These are phyloP conservation scores for Papiliotrema flavescens DNA, from an alignment of 1,284 basidiomycete species.

Conservation along the genomic window DNA sequence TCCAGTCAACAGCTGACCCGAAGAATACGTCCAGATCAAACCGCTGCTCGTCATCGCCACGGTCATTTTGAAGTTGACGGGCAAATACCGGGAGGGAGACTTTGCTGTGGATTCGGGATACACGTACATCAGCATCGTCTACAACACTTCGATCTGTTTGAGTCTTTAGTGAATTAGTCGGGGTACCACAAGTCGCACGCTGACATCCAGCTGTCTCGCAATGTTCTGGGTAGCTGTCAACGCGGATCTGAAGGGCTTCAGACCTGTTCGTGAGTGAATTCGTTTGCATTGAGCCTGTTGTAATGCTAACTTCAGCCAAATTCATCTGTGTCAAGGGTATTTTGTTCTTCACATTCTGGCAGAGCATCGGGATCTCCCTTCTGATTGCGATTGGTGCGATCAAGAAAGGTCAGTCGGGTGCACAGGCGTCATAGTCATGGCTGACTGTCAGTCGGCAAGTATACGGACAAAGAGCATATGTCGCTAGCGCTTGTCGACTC, in stretches of 20 bases:
- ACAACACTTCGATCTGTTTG: conserved; percentile 55
- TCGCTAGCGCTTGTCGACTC: conserved; percentile 85
- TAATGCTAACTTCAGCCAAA: conserved; percentile 92
- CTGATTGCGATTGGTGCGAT: conserved; percentile 79
- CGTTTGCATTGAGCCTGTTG: conserved; percentile 52
- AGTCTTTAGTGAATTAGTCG: conserved; percentile 43
- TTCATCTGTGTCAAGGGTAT: conserved; percentile 98
- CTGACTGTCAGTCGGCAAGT: conserved; percentile 63
- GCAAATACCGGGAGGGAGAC: conserved; percentile 87
- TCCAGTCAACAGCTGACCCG: conserved; percentile 9
- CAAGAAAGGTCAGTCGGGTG: conserved; percentile 52
- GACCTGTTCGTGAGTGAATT: conserved; percentile 55
- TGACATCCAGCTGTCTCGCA: conserved; percentile 76
- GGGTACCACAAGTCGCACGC: conserved; percentile 34
- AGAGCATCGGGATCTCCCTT: conserved; percentile 79
- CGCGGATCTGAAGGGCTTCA: conserved; percentile 79
- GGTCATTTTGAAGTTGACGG: conserved; percentile 76
- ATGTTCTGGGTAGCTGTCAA: conserved; percentile 92
- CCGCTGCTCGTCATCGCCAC: conserved; percentile 82
- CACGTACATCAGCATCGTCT: conserved; percentile 80
- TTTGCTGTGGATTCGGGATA: conserved; percentile 82
- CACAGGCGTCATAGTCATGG: conserved; percentile 8
- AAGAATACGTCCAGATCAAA: conserved; percentile 97
- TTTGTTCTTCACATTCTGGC: conserved; percentile 98
- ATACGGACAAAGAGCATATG: conserved; percentile 85